Evolutionary conservation across 306 rosid species (phyloP), one percentile per base, ranked within the genome.

Genomic region (Senna siamea): DNA sequence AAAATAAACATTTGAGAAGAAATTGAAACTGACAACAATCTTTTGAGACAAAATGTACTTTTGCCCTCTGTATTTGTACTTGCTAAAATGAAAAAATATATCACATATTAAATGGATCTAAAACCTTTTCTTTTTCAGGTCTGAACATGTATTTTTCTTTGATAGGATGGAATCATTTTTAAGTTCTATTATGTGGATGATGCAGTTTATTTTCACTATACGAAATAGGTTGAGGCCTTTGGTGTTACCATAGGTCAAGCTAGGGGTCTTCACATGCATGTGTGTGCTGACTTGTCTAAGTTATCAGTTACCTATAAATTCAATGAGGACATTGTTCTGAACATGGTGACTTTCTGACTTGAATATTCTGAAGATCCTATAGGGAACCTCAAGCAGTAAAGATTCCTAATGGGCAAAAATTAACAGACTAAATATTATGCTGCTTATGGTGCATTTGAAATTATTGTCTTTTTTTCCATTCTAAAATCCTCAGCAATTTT

Each of bases 291-390:
- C 9, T 54, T 50, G 9, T 54, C 20, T 52, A 52, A 7, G 69
- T 41, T 32, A 46, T 48, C 3, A 26, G 30, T 26, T 26, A 26
- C 37, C 50, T 61, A 47, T 11, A 48, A 61, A 62, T 26, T 20
- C 17, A 70, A 61, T 28, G 23, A 65, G 37, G 13, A 38, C 30
- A 44, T 44, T 13, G 58, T 59, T 69, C 46, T 20, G 19, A 14
- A 72, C 35, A 30, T 43, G 44, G n/a, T 23, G 34, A 34, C 65
- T 53, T 43, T 72, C 44, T 64, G 57, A 41, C 38, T 57, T 20
- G 32, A 28, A 28, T 23, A 57, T 26, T 19, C 0, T 20, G 60
- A 61, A 19, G 9, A 26, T 3, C 30, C 30, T 26, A 26, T 26
- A 26, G 30, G 30, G 30, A 26, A 26, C 30, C 30, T 26, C 30